phyloP scores from a whole-genome alignment of 805 yeast genomes.

The Ogataea minuta region DNA sequence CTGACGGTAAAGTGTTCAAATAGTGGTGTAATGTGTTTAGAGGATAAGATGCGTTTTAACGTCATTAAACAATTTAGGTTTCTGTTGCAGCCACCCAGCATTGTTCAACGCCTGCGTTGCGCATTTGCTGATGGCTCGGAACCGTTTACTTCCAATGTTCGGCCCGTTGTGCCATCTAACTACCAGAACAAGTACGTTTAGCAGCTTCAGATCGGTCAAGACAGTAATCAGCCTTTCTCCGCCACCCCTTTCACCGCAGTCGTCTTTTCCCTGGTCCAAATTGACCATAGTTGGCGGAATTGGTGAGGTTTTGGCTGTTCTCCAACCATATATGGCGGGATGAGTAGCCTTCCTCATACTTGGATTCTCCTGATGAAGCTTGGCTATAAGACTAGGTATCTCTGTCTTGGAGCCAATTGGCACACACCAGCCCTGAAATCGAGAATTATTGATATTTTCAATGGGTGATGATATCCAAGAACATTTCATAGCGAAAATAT shows the following conservation, averaged over 20 bases:
- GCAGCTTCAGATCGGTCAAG: constrained; percentile 45
- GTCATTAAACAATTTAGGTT: constrained; percentile 8
- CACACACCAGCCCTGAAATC: constrained; percentile 63
- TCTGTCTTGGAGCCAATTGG: constrained; percentile 39
- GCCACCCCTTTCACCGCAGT: constrained; percentile 75
- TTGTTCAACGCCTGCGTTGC: constrained; percentile 49
- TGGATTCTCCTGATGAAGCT: constrained; percentile 46
- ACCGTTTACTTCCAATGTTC: constrained; percentile 69
- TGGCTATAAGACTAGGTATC: constrained; percentile 41
- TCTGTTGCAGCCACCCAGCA: constrained; percentile 31
- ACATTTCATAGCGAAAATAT: constrained; percentile 7
- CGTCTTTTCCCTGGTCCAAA: constrained; percentile 58
- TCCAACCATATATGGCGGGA: constrained; percentile 74
- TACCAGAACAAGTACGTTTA: constrained; percentile 63
- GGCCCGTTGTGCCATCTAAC: constrained; percentile 83
- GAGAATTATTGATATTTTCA: constrained; percentile 53
- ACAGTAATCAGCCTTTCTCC: constrained; percentile 59
- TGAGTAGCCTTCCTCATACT: constrained; percentile 60
- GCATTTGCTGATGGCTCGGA: constrained; percentile 60
- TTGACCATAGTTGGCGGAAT: constrained; percentile 19
- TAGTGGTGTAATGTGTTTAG: constrained; percentile 35
- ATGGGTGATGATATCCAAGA: constrained; percentile 43
- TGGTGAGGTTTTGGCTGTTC: constrained; percentile 38
- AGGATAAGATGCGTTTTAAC: constrained; percentile 12
- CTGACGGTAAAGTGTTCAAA: constrained; percentile 97